phyloP scores from a whole-genome alignment of 164 flowering plant genomes.

The Akebia trifoliata region DNA sequence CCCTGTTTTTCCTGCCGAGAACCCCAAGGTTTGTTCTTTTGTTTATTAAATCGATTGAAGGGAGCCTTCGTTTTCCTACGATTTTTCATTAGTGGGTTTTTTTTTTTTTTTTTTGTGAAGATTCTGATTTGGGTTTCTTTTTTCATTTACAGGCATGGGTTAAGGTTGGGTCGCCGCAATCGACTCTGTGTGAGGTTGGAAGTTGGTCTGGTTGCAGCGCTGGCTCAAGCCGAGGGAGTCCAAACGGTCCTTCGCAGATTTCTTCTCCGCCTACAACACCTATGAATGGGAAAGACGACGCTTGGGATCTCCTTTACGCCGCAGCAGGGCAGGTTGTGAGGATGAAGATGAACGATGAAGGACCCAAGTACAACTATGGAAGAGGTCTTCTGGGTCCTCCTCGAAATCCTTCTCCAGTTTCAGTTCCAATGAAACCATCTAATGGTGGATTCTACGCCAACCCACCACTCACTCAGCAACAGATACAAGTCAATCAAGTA shows the following conservation, averaged over 20 bases:
- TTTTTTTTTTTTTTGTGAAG: not conserved
- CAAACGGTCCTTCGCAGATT: constrained; percentile 33
- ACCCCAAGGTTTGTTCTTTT: constrained; percentile 27
- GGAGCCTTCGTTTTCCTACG: not conserved
- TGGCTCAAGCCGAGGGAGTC: constrained; percentile 48
- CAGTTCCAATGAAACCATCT: constrained; percentile 17
- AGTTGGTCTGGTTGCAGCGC: constrained; percentile 35
- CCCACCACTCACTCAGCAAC: constrained; percentile 33
- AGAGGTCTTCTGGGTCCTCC: constrained; percentile 33
- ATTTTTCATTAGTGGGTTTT: not conserved
- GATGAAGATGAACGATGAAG: constrained; percentile 39
- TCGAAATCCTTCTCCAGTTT: constrained; percentile 19
- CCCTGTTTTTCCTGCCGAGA: constrained; percentile 15
- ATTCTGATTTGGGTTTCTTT: constrained; percentile 5
- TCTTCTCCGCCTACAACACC: constrained; percentile 39
- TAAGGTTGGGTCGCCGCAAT: constrained; percentile 60
- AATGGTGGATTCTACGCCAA: constrained; percentile 18
- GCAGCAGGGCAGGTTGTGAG: constrained; percentile 66
- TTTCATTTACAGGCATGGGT: constrained; percentile 27
- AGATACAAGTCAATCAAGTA: constrained; percentile 38
- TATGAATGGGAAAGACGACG: constrained; percentile 18
- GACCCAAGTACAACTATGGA: constrained; percentile 2
- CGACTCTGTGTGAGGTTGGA: constrained; percentile 47
- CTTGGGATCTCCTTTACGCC: constrained; percentile 57
- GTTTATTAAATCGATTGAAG: not conserved